These are phyloP conservation scores for Haplosporangium sp. DNA, from an alignment of 371 early-diverging fungal genomes.

Conservation along the genomic window DNA sequence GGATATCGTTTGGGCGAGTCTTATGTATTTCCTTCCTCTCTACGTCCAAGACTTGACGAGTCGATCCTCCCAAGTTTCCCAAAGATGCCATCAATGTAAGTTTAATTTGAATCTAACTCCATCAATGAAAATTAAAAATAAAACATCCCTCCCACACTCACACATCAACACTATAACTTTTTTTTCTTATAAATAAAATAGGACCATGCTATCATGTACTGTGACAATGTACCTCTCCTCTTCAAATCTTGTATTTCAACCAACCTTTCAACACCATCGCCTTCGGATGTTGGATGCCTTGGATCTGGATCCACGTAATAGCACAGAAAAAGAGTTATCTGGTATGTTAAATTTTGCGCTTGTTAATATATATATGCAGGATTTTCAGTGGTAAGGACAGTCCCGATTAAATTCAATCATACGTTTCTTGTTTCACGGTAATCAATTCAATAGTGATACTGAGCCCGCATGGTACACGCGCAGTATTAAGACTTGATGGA, in stretches of 20 bases:
- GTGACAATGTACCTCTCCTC: constrained; percentile 44
- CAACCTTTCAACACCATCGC: constrained; percentile 47
- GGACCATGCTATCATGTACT: constrained; percentile 50
- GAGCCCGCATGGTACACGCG: constrained; percentile 49
- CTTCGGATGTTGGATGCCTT: constrained; percentile 26
- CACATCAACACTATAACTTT: background rate
- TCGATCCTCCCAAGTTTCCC: constrained; percentile 46
- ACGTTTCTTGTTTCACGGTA: no score
- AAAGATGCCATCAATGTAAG: constrained; percentile 46
- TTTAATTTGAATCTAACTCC: background rate
- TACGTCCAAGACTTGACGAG: constrained; percentile 31
- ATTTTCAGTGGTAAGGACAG: no score
- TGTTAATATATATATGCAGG: background rate
- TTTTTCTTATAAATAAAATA: background rate
- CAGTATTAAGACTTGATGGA: constrained; percentile 18
- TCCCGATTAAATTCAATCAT: no score
- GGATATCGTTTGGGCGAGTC: constrained; percentile 45
- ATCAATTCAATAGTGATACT: constrained; percentile 22
- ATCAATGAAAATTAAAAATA: no score
- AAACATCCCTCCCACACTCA: no score
- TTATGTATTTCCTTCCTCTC: constrained; percentile 49
- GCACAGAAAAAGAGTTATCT: constrained; percentile 19
- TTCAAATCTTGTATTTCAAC: constrained; percentile 46
- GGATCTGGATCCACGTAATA: constrained; percentile 26
- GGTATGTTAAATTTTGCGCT: constrained; percentile 11